Base-by-base conservation (phyloP, 2,329 filamentous ascomycete genomes). In the Pseudocercospora fuligena region DNA sequence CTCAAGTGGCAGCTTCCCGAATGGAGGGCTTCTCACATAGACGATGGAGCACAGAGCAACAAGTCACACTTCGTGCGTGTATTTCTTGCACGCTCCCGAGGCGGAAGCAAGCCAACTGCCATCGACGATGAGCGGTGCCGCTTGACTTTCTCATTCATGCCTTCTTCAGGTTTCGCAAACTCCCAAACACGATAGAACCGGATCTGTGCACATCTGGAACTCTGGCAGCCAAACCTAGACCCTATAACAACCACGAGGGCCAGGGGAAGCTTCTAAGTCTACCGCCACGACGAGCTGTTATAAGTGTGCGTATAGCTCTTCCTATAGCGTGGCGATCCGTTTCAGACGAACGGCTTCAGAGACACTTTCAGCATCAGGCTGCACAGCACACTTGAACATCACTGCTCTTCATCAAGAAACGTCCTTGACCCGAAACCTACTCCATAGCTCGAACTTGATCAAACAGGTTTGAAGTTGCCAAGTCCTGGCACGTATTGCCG, bases 41-140 rank as follows among this genome's bases (percentile, higher is more conserved):
- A 40, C 36, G 6, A 40, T n/a, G 16, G 5, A 40, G 36, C 36
- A 40, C 36, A 40, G 14, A 40, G 11, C 36, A 40, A 40, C 12
- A 40, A 40, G 36, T 14, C 36, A n/a, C 36, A 14, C 36, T 40
- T 40, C 36, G 5, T n/a, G 14, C 36, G 9, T 21, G 14, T 9
- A 36, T 51, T n/a, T 21, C 21, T 19, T 6, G 25, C 25, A 54
- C 9, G 6, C 14, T 16, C 16, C 21, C 25, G 25, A 29, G 16
- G n/a, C 51, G 7, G 23, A 54, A 29, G 21, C 51, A 29, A 25
- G 51, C 25, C 11, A 12, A 8, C 2, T 25, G 21, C 21, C 51
- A 54, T 54, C 51, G 51, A 54, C 51, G 51, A 54, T 54, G 51
- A 25, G 51, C 51, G 51, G 51, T 54, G 51, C 51, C 51, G 21